These are phyloP conservation scores for Chrysanthemum seticuspe DNA, from an alignment of 129 eudicot genomes.

Conservation along the genomic window DNA sequence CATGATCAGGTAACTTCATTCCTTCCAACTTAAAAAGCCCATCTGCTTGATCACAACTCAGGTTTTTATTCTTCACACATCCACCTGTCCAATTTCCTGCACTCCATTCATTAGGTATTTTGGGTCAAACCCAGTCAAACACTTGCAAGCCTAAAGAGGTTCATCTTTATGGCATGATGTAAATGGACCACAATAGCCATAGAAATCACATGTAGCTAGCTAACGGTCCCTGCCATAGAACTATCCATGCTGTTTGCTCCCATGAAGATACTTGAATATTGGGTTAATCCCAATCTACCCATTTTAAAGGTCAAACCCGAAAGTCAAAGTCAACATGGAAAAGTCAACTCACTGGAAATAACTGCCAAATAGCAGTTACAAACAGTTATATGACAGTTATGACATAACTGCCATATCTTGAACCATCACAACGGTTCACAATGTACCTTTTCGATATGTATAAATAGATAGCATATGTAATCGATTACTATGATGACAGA, in stretches of 20 bases:
- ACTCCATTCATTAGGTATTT: conserved; percentile 26
- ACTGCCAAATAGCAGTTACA: no score
- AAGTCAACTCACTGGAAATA: no score
- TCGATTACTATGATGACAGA: no score
- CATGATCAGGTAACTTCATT: conserved; percentile 38
- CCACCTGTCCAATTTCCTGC: conserved; percentile 32
- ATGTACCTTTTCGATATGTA: no score
- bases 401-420: no score
- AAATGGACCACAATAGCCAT: conserved; percentile 37
- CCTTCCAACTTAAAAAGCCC: conserved; percentile 22
- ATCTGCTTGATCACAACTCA: conserved; percentile 27
- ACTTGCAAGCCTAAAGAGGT: conserved; percentile 16
- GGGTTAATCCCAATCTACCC: no score
- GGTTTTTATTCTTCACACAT: conserved; percentile 21
- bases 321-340: no score
- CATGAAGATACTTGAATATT: conserved; percentile 14
- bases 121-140: conserved; percentile 42
- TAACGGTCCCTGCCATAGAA: conserved; percentile 27
- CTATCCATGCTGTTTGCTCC: conserved; percentile 32
- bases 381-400: no score
- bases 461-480: no score
- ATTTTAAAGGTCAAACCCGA: no score
- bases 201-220: conserved; percentile 36
- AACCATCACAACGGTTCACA: no score
- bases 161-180: conserved; percentile 24